These are phyloP conservation scores for Naganishia randhawae DNA, from an alignment of 768 basidiomycete genomes.

Conservation along the genomic window DNA sequence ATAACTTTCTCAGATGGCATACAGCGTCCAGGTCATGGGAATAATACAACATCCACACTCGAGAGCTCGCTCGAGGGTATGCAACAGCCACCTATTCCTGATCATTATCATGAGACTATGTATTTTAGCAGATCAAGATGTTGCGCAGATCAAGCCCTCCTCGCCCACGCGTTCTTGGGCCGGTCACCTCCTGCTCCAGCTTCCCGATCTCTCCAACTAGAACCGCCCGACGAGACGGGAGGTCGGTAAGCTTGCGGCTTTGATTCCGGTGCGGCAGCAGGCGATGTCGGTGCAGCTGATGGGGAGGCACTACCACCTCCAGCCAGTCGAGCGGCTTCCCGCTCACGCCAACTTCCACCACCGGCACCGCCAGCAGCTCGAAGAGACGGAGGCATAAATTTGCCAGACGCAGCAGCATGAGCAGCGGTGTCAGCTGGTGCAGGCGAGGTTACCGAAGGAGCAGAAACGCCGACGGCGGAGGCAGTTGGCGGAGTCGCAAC, in stretches of 20 bases:
- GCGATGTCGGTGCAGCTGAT: slow-evolving; percentile 16
- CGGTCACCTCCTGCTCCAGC: slow-evolving; percentile 12
- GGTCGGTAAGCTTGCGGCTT: not conserved
- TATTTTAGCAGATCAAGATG: not conserved
- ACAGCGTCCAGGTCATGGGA: not conserved
- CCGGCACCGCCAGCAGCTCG: slow-evolving; percentile 25
- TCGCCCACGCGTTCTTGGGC: slow-evolving; percentile 11
- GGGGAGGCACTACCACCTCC: slow-evolving; percentile 20
- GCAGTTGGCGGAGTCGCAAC: slow-evolving; percentile 42
- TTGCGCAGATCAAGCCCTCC: not conserved
- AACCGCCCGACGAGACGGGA: slow-evolving; percentile 7
- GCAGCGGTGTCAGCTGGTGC: slow-evolving; percentile 22
- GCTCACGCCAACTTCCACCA: slow-evolving; percentile 62
- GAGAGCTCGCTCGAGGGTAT: no score
- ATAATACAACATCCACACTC: not conserved
- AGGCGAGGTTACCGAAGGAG: slow-evolving; percentile 24
- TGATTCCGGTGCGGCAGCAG: slow-evolving; percentile 9
- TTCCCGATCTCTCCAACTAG: slow-evolving; percentile 16
- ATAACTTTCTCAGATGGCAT: not conserved
- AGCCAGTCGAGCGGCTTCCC: slow-evolving; percentile 52
- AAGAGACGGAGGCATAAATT: slow-evolving; percentile 25
- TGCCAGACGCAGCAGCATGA: slow-evolving; percentile 29
- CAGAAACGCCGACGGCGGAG: slow-evolving; percentile 34
- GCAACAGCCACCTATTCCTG: slow-evolving; percentile 3
- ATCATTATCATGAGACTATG: slow-evolving; percentile 4